These are phyloP conservation scores for Fusarium pseudograminearum DNA, from an alignment of 2,329 filamentous ascomycete species.

Conservation along the genomic window DNA sequence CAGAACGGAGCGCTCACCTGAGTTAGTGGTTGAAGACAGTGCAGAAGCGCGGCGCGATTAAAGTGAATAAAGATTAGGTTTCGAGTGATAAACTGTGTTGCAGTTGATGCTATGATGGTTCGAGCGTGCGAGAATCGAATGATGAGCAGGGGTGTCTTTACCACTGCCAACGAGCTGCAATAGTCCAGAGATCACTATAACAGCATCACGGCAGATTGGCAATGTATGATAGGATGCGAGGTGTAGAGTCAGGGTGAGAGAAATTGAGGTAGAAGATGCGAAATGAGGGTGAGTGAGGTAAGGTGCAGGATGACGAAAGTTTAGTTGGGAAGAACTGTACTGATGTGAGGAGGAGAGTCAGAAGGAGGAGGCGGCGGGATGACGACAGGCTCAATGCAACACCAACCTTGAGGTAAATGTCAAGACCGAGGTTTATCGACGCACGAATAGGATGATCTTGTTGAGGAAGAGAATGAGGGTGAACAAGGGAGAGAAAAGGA, in stretches of 20 bases:
- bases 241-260: not conserved
- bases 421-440: slow-evolving; percentile 1
- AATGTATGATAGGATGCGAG: not conserved
- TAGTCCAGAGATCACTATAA: slow-evolving; percentile 16
- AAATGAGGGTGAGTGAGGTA: slow-evolving; percentile 6
- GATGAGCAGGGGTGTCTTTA: slow-evolving; percentile 39
- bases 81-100: slow-evolving; percentile 18
- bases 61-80: slow-evolving; percentile 7
- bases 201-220: slow-evolving; percentile 17
- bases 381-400: slow-evolving; percentile 30
- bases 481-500: slow-evolving; percentile 17
- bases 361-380: slow-evolving; percentile 22
- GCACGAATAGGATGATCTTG: slow-evolving; percentile 4
- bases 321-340: not conserved
- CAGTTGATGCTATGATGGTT: slow-evolving; percentile 22
- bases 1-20: not conserved
- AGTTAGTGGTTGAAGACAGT: slow-evolving; percentile 1
- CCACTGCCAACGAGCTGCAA: slow-evolving; percentile 10
- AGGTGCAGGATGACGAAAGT: slow-evolving; percentile 18
- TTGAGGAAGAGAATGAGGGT: slow-evolving; percentile 11
- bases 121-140: slow-evolving; percentile 38
- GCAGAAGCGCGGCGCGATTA: not conserved
- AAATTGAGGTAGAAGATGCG: slow-evolving; percentile 3
- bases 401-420: slow-evolving; percentile 9
- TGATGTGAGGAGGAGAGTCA: slow-evolving; percentile 10